phyloP scores from a whole-genome alignment of 2,329 filamentous ascomycete genomes.

The Curvularia verruculosa region DNA sequence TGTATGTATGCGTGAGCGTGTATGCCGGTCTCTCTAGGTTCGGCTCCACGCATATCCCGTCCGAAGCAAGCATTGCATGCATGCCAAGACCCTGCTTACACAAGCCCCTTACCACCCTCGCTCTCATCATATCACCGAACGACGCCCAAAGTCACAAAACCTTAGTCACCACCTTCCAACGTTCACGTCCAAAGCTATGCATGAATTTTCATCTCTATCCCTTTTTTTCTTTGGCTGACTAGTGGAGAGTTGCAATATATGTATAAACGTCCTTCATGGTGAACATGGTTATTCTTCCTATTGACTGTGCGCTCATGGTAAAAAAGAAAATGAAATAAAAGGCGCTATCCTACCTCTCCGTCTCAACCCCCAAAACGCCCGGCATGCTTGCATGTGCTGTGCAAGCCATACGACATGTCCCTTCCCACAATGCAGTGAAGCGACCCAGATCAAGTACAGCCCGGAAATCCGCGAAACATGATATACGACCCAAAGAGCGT shows the following conservation, averaged over 20 bases:
- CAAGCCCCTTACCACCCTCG: not conserved
- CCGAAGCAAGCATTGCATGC: not conserved
- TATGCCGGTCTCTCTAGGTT: too few relatives aligned
- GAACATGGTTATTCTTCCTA: conserved; percentile 4
- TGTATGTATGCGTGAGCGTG: too few relatives aligned
- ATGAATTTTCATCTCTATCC: not conserved
- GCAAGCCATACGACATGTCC: conserved; percentile 17
- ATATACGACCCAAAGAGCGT: conserved; percentile 13
- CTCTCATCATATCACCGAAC: not conserved
- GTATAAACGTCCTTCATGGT: not conserved
- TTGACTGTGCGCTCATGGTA: conserved; percentile 5
- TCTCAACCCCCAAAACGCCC: conserved; percentile 15
- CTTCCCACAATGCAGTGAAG: conserved; percentile 11
- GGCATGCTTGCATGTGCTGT: conserved; percentile 8
- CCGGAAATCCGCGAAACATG: conserved; percentile 10
- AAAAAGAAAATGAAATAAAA: conserved; percentile 3
- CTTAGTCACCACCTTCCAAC: not conserved
- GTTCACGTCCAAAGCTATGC: too few relatives aligned
- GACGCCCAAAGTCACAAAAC: not conserved
- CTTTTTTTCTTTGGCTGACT: too few relatives aligned
- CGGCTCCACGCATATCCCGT: conserved; percentile 6
- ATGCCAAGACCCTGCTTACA: conserved; percentile 1
- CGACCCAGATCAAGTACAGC: conserved; percentile 12
- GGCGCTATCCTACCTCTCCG: conserved; percentile 13
- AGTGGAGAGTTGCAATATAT: not conserved